Conservation (phyloP, 1,284 basidiomycete genomes). For the Apiotrichum laibachii region DNA sequence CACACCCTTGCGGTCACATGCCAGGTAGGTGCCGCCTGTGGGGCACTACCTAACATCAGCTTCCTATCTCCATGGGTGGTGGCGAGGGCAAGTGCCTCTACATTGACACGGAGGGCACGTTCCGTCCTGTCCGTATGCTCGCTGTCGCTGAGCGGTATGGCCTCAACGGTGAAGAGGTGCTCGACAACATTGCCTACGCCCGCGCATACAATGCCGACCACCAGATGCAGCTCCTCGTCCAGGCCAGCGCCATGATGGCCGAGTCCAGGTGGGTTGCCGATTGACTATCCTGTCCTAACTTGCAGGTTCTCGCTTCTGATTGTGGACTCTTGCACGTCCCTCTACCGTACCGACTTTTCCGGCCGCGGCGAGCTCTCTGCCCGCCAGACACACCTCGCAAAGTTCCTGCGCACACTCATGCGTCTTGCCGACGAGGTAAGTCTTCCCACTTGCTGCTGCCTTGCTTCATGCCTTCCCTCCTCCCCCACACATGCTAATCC, state of each 20-base stretch:
- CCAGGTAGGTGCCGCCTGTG: conserved; percentile 55
- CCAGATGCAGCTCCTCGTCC: conserved; percentile 84
- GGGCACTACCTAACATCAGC: conserved; percentile 45
- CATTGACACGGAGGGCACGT: conserved; percentile 98
- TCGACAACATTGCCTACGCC: conserved; percentile 98
- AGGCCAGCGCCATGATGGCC: conserved; percentile 94
- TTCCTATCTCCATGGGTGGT: conserved; percentile 96
- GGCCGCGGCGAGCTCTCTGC: conserved; percentile 95
- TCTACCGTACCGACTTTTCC: conserved; percentile 94
- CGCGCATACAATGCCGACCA: conserved; percentile 99
- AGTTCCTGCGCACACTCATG: conserved; percentile 89
- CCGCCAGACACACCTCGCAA: conserved; percentile 94
- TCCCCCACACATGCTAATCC: conserved; percentile 2
- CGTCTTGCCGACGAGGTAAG: conserved; percentile 90
- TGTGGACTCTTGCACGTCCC: conserved; percentile 92
- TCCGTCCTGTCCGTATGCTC: conserved; percentile 90
- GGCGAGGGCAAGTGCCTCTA: conserved; percentile 99
- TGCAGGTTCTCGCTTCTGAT: conserved; percentile 89
- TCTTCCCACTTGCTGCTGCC: too few species aligned
- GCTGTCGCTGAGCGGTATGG: conserved; percentile 95
- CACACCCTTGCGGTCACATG: conserved; percentile 98
- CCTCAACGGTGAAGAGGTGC: conserved; percentile 91
- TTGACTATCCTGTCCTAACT: background rate
- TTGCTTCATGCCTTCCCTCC: background rate
- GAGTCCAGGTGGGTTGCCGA: conserved; percentile 73